Evolutionary conservation across 73 alveolate genomes (phyloP), one percentile per base, ranked within the genome.

Genomic region (Blepharisma japonicum): DNA sequence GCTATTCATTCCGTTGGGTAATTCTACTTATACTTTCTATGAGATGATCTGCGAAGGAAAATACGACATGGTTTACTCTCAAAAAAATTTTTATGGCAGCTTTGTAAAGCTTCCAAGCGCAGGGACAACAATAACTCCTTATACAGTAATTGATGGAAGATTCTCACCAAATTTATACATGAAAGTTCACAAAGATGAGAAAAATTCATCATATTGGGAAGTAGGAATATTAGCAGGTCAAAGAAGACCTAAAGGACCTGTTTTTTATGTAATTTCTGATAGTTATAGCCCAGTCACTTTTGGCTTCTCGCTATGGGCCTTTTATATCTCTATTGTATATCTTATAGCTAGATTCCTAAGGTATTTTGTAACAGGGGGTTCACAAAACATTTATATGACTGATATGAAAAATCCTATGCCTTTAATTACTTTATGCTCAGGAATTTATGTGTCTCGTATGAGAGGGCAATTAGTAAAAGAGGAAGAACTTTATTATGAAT

Each of bases 381-480:
- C 79, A 50, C 72, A 70, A 45, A 86, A 87, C 77, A 83, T 83
- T 50, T 90, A 91, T 79, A 91, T 86, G 51, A 77, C 80, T 11
- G 96, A 94, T 45, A 93, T 95, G 96, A 96, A 96, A 6, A 79
- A 91, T 56, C 97, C 98, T 49, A 97, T 91, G 55, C 88, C 87
- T 50, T 80, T 96, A 20, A 80, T 93, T 6, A 85, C 88, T 55
- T 82, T 96, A 20, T 95, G 99, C 71, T 98, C 93, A 77, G 97
- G 97, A 61, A 90, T 96, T 14, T 83, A 89, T 68, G 90, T 93
- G 6, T 88, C 97, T 39, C 86, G 99, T 82, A 87, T 89, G 27
- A 82, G 80, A 55, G 86, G 91, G 68, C 88, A 95, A 67, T 86
- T 84, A 67, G 79, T 77, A 53, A 82, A 82, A 81, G 99, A 96